phyloP scores from a whole-genome alignment of 2,329 filamentous ascomycete species.

The Penicillium sp. region DNA sequence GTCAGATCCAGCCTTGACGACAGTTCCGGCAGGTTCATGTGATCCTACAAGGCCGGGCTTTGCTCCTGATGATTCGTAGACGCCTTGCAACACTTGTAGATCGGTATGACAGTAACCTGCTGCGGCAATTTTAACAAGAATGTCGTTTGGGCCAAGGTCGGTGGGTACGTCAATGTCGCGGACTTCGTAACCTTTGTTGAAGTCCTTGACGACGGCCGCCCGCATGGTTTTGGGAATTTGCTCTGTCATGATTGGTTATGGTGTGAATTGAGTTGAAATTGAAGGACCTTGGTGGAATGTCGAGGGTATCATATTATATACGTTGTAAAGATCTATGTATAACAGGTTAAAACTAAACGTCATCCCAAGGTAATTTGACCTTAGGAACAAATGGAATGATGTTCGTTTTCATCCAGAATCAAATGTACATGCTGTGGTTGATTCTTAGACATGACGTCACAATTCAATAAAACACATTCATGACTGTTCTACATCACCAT shows the following conservation, averaged over 20 bases:
- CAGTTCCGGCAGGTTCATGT: conserved; percentile 34
- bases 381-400: no score
- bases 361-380: no score
- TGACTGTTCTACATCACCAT: no score
- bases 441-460: no score
- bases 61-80: conserved; percentile 26
- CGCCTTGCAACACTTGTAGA: conserved; percentile 19
- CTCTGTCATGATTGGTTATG: conserved; percentile 5
- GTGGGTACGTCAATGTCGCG: conserved; percentile 15
- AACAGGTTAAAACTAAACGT: no score
- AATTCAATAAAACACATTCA: no score
- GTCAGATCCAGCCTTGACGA: conserved; percentile 27
- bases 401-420: no score
- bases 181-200: conserved; percentile 21
- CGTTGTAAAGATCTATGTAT: no score
- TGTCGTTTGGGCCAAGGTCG: conserved; percentile 13
- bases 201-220: conserved; percentile 17
- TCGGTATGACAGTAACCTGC: conserved; percentile 21
- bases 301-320: no score
- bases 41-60: conserved; percentile 29
- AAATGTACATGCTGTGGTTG: no score
- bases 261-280: no score
- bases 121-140: conserved; percentile 16
- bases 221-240: conserved; percentile 11
- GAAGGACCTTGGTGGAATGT: no score